These are phyloP conservation scores for Hymenoscyphus albidus DNA, from an alignment of 2,329 filamentous ascomycete species.

Conservation along the genomic window DNA sequence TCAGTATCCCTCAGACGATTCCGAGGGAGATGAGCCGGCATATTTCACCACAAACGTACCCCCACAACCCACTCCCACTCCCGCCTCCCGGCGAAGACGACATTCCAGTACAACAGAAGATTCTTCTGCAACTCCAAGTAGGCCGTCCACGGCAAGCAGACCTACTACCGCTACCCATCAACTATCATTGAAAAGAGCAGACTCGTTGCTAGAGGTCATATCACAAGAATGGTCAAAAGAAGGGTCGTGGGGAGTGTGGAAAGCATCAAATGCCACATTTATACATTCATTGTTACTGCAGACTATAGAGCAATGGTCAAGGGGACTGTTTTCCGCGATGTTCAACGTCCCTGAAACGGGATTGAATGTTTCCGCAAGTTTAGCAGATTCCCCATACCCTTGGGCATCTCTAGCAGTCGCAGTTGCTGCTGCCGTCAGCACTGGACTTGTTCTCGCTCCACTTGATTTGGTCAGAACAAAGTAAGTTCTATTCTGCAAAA, in stretches of 20 bases:
- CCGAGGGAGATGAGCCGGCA: slow-evolving; percentile 71
- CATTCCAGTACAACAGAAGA: slow-evolving; percentile 28
- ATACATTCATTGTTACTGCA: slow-evolving; percentile 84
- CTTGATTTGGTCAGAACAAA: slow-evolving; percentile 85
- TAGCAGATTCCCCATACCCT: slow-evolving; percentile 79
- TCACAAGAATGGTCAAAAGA: slow-evolving; percentile 86
- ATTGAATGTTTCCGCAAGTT: slow-evolving; percentile 45
- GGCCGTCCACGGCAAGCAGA: slow-evolving; percentile 24
- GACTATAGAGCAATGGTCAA: slow-evolving; percentile 86
- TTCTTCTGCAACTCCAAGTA: slow-evolving; percentile 36
- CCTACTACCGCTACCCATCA: slow-evolving; percentile 47
- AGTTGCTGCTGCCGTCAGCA: slow-evolving; percentile 60
- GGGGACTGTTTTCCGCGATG: slow-evolving; percentile 84
- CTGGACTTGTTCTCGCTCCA: slow-evolving; percentile 78
- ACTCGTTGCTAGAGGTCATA: slow-evolving; percentile 82
- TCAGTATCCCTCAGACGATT: slow-evolving; percentile 57
- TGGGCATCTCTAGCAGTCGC: slow-evolving; percentile 75
- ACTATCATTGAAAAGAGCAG: slow-evolving; percentile 67
- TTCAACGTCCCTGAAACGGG: slow-evolving; percentile 80
- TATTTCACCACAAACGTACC: slow-evolving; percentile 71
- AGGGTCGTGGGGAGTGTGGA: slow-evolving; percentile 90
- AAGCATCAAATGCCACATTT: slow-evolving; percentile 87
- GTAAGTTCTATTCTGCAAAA: slow-evolving; percentile 24
- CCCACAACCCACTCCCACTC: slow-evolving; percentile 40
- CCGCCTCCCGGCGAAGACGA: slow-evolving; percentile 36